Percentiles rank a stretch among this genome's conserved stretches.
phyloP scores from a whole-genome alignment of 2,329 filamentous ascomycete species.

The Calonectria fujianensis region DNA sequence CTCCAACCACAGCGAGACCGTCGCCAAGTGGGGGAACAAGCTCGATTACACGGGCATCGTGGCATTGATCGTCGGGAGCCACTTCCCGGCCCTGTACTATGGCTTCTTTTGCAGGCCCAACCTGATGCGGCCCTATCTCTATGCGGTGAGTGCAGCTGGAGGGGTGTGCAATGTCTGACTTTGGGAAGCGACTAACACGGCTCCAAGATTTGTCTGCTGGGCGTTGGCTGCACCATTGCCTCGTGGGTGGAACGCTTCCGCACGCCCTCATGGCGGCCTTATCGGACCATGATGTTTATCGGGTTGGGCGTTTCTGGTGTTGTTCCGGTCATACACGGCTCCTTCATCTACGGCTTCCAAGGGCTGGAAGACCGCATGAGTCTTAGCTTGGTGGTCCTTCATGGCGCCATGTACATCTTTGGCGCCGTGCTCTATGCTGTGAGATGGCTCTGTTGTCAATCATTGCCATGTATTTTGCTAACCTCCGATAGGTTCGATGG shows the following conservation, averaged over 20 bases:
- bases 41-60: constrained; percentile 97
- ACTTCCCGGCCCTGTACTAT: constrained; percentile 91
- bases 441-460: constrained; percentile 58
- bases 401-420: constrained; percentile 89
- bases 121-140: constrained; percentile 83
- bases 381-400: constrained; percentile 85
- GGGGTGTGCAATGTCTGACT: not conserved
- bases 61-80: constrained; percentile 91
- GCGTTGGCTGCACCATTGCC: constrained; percentile 83
- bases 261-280: constrained; percentile 87
- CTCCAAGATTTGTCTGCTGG: constrained; percentile 83
- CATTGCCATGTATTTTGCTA: constrained; percentile 21
- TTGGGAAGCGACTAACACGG: constrained; percentile 5
- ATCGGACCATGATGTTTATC: constrained; percentile 92
- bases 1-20: constrained; percentile 86
- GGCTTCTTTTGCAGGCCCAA: constrained; percentile 83
- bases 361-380: constrained; percentile 84
- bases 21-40: constrained; percentile 91
- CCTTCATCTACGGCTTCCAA: constrained; percentile 79
- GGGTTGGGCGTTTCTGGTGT: constrained; percentile 89
- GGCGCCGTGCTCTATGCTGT: constrained; percentile 92
- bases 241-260: constrained; percentile 90
- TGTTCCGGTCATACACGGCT: constrained; percentile 87
- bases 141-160: constrained; percentile 74
- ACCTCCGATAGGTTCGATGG: constrained; percentile 77